phyloP scores from a whole-genome alignment of 495 filamentous ascomycete genomes.

The Penicillium roqueforti region DNA sequence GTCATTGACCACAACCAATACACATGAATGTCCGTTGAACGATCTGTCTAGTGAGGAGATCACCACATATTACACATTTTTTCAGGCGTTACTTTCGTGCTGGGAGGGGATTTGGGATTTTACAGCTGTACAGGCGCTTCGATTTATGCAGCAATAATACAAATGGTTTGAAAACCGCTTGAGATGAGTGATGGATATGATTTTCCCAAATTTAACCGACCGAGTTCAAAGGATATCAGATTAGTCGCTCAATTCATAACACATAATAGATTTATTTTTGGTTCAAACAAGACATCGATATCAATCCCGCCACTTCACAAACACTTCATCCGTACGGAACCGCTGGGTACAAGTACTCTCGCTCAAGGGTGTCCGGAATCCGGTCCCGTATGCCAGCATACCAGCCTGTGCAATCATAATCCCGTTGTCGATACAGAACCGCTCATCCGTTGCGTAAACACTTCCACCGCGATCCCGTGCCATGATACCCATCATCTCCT shows the following conservation, averaged over 20 bases:
- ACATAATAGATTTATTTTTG: constrained; percentile 19
- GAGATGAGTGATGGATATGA: not conserved
- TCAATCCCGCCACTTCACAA: constrained; percentile 80
- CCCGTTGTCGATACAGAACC: constrained; percentile 98
- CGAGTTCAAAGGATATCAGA: not conserved
- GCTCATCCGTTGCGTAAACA: constrained; percentile 92
- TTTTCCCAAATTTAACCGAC: constrained; percentile 8
- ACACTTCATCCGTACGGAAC: constrained; percentile 92
- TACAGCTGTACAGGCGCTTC: not conserved
- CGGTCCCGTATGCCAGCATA: constrained; percentile 74
- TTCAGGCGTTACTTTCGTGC: constrained; percentile 2
- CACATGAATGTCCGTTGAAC: not conserved
- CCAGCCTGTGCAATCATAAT: constrained; percentile 99
- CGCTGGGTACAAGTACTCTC: constrained; percentile 90
- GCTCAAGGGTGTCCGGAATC: constrained; percentile 68
- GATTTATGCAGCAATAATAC: constrained; percentile 1
- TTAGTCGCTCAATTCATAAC: constrained; percentile 17
- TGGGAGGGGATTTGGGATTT: not conserved
- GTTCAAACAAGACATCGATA: not conserved
- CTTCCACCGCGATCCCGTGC: constrained; percentile 83
- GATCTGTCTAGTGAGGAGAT: not conserved
- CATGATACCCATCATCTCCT: constrained; percentile 99
- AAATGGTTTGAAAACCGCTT: not conserved
- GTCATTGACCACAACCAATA: not conserved
- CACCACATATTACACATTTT: constrained; percentile 6